Evolutionary conservation across 345 rosid genomes (phyloP), one percentile per base, ranked within the genome.

Genomic region (Rubroshorea leprosula): DNA sequence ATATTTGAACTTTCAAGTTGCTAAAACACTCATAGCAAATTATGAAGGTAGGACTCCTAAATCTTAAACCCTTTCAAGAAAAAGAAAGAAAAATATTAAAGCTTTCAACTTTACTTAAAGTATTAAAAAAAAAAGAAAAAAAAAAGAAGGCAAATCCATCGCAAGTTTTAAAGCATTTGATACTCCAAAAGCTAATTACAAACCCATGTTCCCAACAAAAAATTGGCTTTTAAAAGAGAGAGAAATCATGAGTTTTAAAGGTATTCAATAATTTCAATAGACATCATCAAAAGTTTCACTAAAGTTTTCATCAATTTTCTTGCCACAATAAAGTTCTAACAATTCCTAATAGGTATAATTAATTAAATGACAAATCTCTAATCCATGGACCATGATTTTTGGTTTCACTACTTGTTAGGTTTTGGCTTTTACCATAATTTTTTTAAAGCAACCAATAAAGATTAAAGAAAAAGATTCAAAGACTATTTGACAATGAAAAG

Each of bases 281-380:
- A 54, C 64, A 75, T 72, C 71, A 80, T 76, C 51, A 75, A 78
- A 74, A 73, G 79, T 75, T 66, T 66, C 76, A 74, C 57, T 68
- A 69, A 81, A 82, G 87, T 35, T 8, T 67, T 70, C 76, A 75
- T 74, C 66, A 62, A 72, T 59, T 24, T 50, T 58, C 59, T 74
- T 58, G 67, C 62, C 63, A 45, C 68, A 66, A 57, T 63, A 74
- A 74, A 72, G 76, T 63, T 22, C 63, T 52, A 27, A 60, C 55
- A 60, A 1, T 23, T 54, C 5, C 31, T 27, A 27, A 27, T 27
- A 8, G 31, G 8, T 27, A 27, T 27, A 27, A 27, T 27, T 27
- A 27, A n/a, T n/a, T n/a, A n/a, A n/a, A 27, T 4, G 31, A 8
- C 31, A 27, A 3, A 27, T 65, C 58, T 59, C 60, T 54, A 64